phyloP scores from a whole-genome alignment of 192 early-diverging fungal species.

The Umbelopsis isabellina region DNA sequence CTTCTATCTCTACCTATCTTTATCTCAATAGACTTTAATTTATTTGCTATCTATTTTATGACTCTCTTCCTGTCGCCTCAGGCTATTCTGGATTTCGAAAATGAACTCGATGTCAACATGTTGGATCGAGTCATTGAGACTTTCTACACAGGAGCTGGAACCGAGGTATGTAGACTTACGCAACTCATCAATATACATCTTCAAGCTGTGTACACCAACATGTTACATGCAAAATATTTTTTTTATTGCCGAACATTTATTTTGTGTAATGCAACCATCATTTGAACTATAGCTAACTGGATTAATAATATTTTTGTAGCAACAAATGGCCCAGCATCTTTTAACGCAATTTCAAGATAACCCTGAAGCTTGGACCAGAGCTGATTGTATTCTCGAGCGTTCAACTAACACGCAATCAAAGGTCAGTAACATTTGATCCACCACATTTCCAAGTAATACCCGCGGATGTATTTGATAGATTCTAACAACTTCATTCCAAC shows the following conservation, averaged over 20 bases:
- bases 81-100: conserved; percentile 84
- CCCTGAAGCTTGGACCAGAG: conserved; percentile 91
- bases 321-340: conserved; percentile 78
- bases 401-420: conserved; percentile 77
- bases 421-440: conserved; percentile 46
- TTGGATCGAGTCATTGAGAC: conserved; percentile 90
- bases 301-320: conserved; percentile 52
- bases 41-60: background rate
- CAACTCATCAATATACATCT: background rate
- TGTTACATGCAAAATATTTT: conserved; percentile 17
- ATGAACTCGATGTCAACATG: conserved; percentile 82
- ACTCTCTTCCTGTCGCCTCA: background rate
- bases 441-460: background rate
- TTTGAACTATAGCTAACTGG: background rate
- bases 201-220: background rate
- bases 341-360: conserved; percentile 91
- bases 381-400: conserved; percentile 84
- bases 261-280: background rate
- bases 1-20: background rate
- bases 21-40: background rate
- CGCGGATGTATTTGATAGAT: background rate
- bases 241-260: conserved; percentile 13
- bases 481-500: background rate
- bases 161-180: conserved; percentile 51
- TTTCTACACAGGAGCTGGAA: conserved; percentile 73